Conservation (phyloP, 1,284 basidiomycete genomes). For the Trametes versicolor region DNA sequence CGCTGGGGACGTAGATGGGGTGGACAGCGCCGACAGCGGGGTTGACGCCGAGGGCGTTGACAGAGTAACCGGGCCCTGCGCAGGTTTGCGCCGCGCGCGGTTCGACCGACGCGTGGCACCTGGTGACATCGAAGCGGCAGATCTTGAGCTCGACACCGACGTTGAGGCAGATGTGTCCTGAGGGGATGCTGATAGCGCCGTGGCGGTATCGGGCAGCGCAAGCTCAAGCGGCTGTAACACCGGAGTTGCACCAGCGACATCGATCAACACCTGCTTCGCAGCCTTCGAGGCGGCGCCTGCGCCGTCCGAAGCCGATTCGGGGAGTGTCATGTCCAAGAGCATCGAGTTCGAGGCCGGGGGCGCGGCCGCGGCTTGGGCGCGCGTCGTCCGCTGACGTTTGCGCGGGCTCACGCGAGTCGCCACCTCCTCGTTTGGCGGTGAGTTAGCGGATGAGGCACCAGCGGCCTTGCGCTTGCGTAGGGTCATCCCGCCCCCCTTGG, state of each 20-base stretch:
- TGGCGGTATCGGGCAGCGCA: slow-evolving; percentile 16
- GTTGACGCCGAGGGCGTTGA: slow-evolving; percentile 17
- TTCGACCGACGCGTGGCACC: slow-evolving; percentile 28
- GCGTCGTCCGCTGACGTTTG: slow-evolving; percentile 33
- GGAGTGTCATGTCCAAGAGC: slow-evolving; percentile 14
- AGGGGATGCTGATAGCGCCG: neutral
- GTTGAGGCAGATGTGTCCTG: neutral
- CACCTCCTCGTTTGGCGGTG: slow-evolving; percentile 6
- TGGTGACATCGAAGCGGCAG: slow-evolving; percentile 13
- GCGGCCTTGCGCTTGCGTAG: slow-evolving; percentile 38
- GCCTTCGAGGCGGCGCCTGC: slow-evolving; percentile 17
- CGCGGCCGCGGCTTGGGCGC: slow-evolving; percentile 18
- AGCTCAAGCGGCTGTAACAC: slow-evolving; percentile 30
- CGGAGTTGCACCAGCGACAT: slow-evolving; percentile 13
- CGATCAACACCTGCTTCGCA: slow-evolving; percentile 33
- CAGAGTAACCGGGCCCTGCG: slow-evolving; percentile 25
- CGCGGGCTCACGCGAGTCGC: slow-evolving; percentile 26
- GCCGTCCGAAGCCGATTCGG: neutral
- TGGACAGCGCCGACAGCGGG: slow-evolving; percentile 27
- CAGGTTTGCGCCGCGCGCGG: slow-evolving; percentile 32
- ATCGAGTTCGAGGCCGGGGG: neutral
- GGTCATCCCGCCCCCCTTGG: slow-evolving; percentile 35
- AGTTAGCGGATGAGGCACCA: neutral
- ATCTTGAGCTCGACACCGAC: neutral
- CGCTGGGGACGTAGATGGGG: slow-evolving; percentile 11